A percentile compares a stretch with the other conserved stretches of the same genome.
Evolutionary conservation across 192 early-diverging fungal genomes (phyloP).

Genomic region (Linnemannia hyalina): DNA sequence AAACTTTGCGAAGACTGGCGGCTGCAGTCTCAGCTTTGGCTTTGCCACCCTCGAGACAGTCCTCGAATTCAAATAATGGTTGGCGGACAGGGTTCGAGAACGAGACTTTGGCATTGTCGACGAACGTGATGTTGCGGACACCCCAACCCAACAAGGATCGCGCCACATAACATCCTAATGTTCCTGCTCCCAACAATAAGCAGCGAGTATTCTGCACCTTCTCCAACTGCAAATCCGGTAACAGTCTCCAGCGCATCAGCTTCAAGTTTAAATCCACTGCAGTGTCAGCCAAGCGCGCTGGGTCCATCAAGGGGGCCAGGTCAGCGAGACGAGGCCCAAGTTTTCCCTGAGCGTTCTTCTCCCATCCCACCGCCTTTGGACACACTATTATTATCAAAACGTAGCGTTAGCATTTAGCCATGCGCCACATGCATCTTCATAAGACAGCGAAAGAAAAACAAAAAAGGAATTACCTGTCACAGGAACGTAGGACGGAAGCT

Average conservation of each 20-base stretch:
- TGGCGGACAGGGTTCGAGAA: constrained; percentile 98
- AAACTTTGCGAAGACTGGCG: constrained; percentile 75
- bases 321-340: constrained; percentile 87
- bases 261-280: constrained; percentile 96
- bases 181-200: constrained; percentile 93
- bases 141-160: constrained; percentile 93
- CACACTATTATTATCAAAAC: constrained; percentile 29
- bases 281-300: constrained; percentile 84
- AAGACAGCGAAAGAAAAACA: not conserved
- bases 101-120: constrained; percentile 92
- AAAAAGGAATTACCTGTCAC: constrained; percentile 47
- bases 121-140: constrained; percentile 92
- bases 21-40: constrained; percentile 93
- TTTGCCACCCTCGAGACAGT: constrained; percentile 88
- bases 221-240: constrained; percentile 87
- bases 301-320: constrained; percentile 92
- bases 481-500: constrained; percentile 54
- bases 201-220: constrained; percentile 82
- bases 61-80: constrained; percentile 91
- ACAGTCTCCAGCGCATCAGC: constrained; percentile 96
- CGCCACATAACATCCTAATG: constrained; percentile 94
- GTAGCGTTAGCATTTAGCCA: not conserved
- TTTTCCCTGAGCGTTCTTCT: constrained; percentile 83
- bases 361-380: constrained; percentile 92
- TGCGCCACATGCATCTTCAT: not conserved